Evolutionary conservation across 257 asterid genomes (phyloP).

Genomic region (Salvia splendens): DNA sequence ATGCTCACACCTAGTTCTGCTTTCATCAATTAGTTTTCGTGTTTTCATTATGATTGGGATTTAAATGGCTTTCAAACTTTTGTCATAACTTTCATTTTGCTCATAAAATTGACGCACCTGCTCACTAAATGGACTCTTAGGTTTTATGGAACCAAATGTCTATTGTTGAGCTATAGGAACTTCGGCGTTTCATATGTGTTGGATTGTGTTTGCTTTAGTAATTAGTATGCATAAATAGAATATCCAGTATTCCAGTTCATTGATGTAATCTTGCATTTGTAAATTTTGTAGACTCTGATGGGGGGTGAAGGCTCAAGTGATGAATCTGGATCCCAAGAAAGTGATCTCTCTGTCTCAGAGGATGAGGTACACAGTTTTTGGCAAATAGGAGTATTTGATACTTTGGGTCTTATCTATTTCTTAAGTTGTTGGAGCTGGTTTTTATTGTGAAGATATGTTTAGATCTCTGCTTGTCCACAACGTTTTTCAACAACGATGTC

Average conservation of each 20-base stretch:
- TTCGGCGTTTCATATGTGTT: too few relatives aligned
- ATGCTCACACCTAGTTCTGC: neutral
- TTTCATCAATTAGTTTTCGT: neutral
- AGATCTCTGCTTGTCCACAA: neutral
- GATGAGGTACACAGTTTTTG: constrained; percentile 59
- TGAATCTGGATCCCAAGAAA: constrained; percentile 50
- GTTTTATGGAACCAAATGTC: neutral
- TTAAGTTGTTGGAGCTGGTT: constrained; percentile 1
- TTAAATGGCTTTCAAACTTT: neutral
- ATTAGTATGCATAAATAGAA: neutral
- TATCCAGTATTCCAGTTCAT: neutral
- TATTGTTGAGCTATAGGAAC: neutral
- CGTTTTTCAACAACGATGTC: too few relatives aligned
- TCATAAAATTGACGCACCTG: neutral
- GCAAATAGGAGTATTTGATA: neutral
- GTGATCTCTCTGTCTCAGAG: constrained; percentile 45
- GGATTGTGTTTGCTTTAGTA: neutral
- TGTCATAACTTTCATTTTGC: neutral
- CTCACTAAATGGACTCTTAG: constrained; percentile 5
- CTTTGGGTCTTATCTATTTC: neutral
- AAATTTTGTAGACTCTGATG: constrained; percentile 45
- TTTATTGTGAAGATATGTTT: constrained; percentile 1
- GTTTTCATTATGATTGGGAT: neutral
- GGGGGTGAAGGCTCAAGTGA: constrained; percentile 47
- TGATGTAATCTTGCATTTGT: constrained; percentile 22